Percentiles rank a stretch among this genome's conserved stretches.
Evolutionary conservation across 2,329 filamentous ascomycete genomes (phyloP).

Genomic region (Fusarium sarcochroum): DNA sequence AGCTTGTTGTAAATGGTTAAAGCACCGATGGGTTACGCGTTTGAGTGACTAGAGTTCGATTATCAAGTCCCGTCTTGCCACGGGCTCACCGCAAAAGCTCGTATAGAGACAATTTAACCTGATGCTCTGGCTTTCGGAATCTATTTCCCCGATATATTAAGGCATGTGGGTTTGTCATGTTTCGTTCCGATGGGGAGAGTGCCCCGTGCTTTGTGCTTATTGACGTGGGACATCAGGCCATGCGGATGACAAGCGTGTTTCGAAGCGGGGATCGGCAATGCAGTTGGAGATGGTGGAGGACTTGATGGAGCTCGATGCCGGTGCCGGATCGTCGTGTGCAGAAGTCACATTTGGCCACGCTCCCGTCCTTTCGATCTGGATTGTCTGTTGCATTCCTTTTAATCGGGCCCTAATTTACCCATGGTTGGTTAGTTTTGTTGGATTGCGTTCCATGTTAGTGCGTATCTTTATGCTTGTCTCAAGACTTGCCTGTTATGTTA

Average conservation of each 20-base stretch:
- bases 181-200: constrained; percentile 39
- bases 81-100: constrained; percentile 16
- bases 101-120: constrained; percentile 23
- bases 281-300: constrained; percentile 30
- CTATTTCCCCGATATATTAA: constrained; percentile 42
- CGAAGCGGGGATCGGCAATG: constrained; percentile 37
- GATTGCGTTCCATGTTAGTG: background rate
- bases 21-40: constrained; percentile 15
- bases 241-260: constrained; percentile 42
- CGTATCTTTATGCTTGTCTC: background rate
- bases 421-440: background rate
- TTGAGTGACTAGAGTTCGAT: no score
- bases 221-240: constrained; percentile 40
- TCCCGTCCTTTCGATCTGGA: constrained; percentile 8
- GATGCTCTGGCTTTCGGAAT: constrained; percentile 33
- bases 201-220: constrained; percentile 40
- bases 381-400: constrained; percentile 2
- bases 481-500: background rate
- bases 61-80: constrained; percentile 3
- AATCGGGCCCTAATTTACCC: background rate
- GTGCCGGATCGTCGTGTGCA: constrained; percentile 34
- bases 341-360: constrained; percentile 19
- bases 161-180: constrained; percentile 36
- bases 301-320: constrained; percentile 19
- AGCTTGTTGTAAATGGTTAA: constrained; percentile 25